Conservation (phyloP, 768 basidiomycete genomes). For the Lactarius evosmus region DNA sequence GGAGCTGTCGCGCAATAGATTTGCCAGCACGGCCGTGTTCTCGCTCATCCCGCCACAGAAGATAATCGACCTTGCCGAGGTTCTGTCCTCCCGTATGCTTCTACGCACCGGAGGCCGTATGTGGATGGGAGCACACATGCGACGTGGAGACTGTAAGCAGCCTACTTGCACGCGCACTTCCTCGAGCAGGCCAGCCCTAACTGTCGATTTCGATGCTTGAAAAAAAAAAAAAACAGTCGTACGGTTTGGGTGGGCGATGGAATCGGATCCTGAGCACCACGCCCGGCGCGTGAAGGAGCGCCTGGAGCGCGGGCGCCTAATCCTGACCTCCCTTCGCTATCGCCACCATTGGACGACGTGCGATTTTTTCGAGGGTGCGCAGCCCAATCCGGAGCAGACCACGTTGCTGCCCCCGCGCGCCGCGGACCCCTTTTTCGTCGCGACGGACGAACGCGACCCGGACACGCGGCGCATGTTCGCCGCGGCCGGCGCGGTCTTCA, state of each 20-base stretch:
- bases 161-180: no score
- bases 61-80: conserved; percentile 34
- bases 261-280: conserved; percentile 37
- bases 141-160: conserved; percentile 42
- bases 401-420: conserved; percentile 10
- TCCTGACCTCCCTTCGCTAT: conserved; percentile 30
- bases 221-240: conserved; percentile 33
- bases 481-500: conserved; percentile 39
- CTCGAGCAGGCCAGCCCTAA: neutral
- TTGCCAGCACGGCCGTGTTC: conserved; percentile 18
- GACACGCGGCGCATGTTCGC: conserved; percentile 35
- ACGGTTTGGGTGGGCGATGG: conserved; percentile 39
- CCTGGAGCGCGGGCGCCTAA: conserved; percentile 32
- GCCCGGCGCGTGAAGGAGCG: conserved; percentile 35
- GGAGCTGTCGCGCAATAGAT: neutral
- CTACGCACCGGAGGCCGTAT: conserved; percentile 31
- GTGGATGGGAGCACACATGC: conserved; percentile 44
- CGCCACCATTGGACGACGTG: conserved; percentile 9
- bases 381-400: conserved; percentile 14
- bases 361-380: conserved; percentile 6
- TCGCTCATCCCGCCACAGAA: no score
- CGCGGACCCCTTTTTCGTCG: conserved; percentile 34
- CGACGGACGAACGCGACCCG: conserved; percentile 44
- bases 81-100: conserved; percentile 36
- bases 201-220: no score